Percentiles rank a stretch among this genome's conserved stretches.
These are phyloP conservation scores for Stachybotrys chartarum DNA, from an alignment of 2,329 filamentous ascomycete genomes.

Conservation along the genomic window DNA sequence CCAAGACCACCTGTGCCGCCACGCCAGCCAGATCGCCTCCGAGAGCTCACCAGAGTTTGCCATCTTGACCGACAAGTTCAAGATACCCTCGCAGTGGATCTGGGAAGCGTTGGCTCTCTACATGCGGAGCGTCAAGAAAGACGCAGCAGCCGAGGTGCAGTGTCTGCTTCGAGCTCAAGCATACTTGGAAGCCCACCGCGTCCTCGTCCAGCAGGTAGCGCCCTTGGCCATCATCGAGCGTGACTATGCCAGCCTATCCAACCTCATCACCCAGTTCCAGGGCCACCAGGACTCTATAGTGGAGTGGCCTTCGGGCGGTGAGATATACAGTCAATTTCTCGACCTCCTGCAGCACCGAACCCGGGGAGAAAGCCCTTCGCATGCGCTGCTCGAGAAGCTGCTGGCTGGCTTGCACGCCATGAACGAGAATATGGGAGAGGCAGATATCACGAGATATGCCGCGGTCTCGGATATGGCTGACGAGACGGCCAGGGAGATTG, in stretches of 20 bases:
- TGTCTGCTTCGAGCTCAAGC: constrained; percentile 74
- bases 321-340: constrained; percentile 65
- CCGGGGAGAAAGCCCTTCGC: constrained; percentile 31
- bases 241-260: constrained; percentile 63
- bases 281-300: constrained; percentile 53
- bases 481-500: constrained; percentile 60
- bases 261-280: constrained; percentile 66
- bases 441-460: constrained; percentile 51
- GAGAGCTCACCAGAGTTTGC: constrained; percentile 49
- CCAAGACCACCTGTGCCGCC: constrained; percentile 66
- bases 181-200: constrained; percentile 74
- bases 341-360: constrained; percentile 38
- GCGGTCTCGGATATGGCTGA: constrained; percentile 78
- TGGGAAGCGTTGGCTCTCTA: constrained; percentile 82
- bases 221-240: constrained; percentile 76
- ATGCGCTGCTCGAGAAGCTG: constrained; percentile 47
- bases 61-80: constrained; percentile 55
- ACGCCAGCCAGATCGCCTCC: constrained; percentile 59
- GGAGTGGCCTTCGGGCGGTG: constrained; percentile 73
- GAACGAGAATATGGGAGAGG: constrained; percentile 34
- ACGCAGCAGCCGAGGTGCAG: constrained; percentile 64
- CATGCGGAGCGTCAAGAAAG: constrained; percentile 65
- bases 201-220: constrained; percentile 73
- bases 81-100: constrained; percentile 71
- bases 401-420: constrained; percentile 49